Conservation (phyloP, 805 yeast species). For the Lachancea dasiensis region DNA sequence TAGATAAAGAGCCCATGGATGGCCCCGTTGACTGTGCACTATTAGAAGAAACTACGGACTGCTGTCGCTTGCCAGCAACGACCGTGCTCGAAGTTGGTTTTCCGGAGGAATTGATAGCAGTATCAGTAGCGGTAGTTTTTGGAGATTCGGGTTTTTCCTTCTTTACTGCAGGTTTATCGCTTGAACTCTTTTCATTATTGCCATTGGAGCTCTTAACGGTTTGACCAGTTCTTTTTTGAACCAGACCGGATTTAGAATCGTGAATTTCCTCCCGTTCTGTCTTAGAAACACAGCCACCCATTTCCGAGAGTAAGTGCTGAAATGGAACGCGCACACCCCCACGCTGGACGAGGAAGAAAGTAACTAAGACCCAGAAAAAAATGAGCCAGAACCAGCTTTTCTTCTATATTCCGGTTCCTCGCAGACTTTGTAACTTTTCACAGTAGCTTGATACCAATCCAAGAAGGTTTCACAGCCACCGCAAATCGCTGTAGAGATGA, state of each 20-base stretch:
- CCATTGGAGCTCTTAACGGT: not conserved
- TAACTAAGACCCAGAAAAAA: too few relatives aligned
- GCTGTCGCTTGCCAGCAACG: slow-evolving; percentile 4
- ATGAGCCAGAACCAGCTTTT: too few relatives aligned
- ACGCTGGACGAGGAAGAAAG: too few relatives aligned
- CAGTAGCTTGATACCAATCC: too few relatives aligned
- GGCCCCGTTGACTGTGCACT: slow-evolving; percentile 7
- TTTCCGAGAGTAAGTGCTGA: not conserved
- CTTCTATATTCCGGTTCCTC: too few relatives aligned
- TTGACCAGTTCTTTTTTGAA: not conserved
- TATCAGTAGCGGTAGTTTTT: not conserved
- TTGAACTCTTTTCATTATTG: not conserved
- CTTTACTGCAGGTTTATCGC: not conserved
- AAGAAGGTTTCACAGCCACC: too few relatives aligned
- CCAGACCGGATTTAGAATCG: not conserved
- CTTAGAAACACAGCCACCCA: slow-evolving; percentile 8
- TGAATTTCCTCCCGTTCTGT: not conserved
- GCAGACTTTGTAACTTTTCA: too few relatives aligned
- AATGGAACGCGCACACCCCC: too few relatives aligned
- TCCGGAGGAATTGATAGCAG: not conserved
- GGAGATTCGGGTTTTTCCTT: not conserved
- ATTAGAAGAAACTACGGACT: slow-evolving; percentile 6
- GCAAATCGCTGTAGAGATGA: too few relatives aligned
- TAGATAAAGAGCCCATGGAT: not conserved
- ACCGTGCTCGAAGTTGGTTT: slow-evolving; percentile 1